phyloP scores from a whole-genome alignment of 1,284 basidiomycete genomes.

The Apiotrichum sp. region DNA sequence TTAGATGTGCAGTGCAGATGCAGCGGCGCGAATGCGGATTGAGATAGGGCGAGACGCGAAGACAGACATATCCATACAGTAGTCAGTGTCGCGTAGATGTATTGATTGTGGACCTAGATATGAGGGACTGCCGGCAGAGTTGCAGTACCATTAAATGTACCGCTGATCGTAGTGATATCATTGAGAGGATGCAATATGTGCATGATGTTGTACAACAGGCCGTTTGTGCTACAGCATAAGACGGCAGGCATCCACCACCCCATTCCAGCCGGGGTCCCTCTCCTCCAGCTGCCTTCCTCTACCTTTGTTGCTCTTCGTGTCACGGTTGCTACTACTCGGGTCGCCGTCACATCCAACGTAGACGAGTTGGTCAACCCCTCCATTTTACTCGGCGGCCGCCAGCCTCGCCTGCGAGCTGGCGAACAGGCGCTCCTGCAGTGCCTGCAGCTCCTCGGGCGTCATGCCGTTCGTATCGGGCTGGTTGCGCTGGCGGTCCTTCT shows the following conservation, averaged over 20 bases:
- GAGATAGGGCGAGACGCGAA: neutral
- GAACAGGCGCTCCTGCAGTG: conserved; percentile 84
- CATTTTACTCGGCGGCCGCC: conserved; percentile 38
- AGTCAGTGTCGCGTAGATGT: neutral
- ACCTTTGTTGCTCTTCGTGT: no score
- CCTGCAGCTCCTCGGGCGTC: conserved; percentile 81
- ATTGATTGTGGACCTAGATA: neutral
- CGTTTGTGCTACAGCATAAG: neutral
- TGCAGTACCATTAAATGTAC: no score
- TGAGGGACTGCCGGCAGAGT: no score
- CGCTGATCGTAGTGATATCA: no score
- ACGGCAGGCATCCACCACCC: neutral
- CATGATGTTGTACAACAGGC: neutral
- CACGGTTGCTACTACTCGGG: no score
- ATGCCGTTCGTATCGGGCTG: conserved; percentile 85
- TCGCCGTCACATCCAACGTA: no score
- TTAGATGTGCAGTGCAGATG: no score
- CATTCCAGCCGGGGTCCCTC: neutral
- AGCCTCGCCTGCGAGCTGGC: conserved; percentile 65
- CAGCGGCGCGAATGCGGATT: no score
- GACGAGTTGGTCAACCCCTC: neutral
- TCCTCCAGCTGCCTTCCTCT: neutral
- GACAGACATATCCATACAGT: neutral
- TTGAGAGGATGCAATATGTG: neutral
- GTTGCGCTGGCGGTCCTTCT: conserved; percentile 59